Evolutionary conservation across 495 filamentous ascomycete genomes (phyloP).

Genomic region (Penicillium crystallinum): DNA sequence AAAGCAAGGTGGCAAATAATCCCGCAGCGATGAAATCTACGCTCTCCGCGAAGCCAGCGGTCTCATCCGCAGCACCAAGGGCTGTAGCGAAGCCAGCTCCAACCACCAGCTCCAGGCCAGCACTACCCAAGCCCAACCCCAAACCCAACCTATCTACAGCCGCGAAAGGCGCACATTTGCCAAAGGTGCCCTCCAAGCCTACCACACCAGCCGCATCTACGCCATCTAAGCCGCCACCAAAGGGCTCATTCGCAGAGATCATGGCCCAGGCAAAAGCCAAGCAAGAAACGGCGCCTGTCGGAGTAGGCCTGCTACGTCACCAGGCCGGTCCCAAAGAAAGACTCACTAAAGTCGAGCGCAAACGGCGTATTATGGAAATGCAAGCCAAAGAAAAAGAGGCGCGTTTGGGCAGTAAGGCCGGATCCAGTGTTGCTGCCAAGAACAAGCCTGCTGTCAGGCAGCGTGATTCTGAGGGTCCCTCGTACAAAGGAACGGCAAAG

Average conservation of each 20-base stretch:
- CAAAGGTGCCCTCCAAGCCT: conserved; percentile 8
- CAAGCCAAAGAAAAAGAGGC: conserved; percentile 31
- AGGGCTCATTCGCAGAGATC: conserved; percentile 41
- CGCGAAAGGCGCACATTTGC: conserved; percentile 14
- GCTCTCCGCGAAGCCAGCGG: conserved; percentile 2
- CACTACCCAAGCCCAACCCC: conserved; percentile 15
- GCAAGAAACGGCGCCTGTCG: conserved; percentile 31
- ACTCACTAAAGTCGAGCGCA: conserved; percentile 37
- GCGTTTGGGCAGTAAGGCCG: conserved; percentile 22
- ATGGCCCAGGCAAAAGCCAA: conserved; percentile 37
- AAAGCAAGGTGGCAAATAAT: conserved; percentile 15
- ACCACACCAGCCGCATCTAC: conserved; percentile 2
- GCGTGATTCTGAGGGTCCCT: conserved; percentile 27
- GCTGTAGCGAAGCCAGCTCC: conserved; percentile 13
- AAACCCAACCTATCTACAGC: conserved; percentile 14
- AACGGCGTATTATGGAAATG: conserved; percentile 33
- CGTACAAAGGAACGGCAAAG: conserved; percentile 52
- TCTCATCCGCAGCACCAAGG: conserved; percentile 10
- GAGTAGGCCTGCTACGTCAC: conserved; percentile 35
- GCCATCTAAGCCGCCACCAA: conserved; percentile 36
- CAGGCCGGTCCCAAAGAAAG: conserved; percentile 34
- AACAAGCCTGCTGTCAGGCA: conserved; percentile 20
- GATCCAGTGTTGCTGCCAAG: conserved; percentile 15
- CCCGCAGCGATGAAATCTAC: conserved; percentile 5
- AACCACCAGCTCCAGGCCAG: conserved; percentile 4